Evolutionary conservation across 495 filamentous ascomycete species (phyloP), one percentile per base, ranked within the genome.

Genomic region (Aspergillus diversus): DNA sequence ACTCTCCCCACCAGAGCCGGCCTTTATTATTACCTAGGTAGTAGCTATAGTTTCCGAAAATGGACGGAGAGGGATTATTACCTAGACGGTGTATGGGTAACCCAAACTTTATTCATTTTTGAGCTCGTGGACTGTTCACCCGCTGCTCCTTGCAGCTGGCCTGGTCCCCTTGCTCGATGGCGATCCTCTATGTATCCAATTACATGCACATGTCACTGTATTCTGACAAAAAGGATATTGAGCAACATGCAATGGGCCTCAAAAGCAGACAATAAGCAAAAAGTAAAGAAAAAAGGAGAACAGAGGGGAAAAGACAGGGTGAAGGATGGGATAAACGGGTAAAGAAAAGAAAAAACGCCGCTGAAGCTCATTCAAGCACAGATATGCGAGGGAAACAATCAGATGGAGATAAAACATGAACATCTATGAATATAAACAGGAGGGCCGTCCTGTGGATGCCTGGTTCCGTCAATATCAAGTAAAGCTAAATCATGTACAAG

Each of bases 181-280:
- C 52, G 56, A 46, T 58, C 21, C 33, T 64, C 58, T 67, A 61
- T 60, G 35, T 60, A 59, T 64, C 48, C 47, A 56, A 66, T 59
- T 64, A 55, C 55, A 67, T 49, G 61, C 57, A 49, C 39, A 39
- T 61, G 57, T 61, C 34, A 51, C 39, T 54, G 17, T 50, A 43
- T 16, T 31, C 17, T n/a, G 39, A 43, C 31, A 35, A 15, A 54
- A 53, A 54, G 34, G 51, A 37, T 55, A 33, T 34, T 54, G 7
- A 61, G 35, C 12, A 47, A 34, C 55, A 64, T 68, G 65, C 53
- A 65, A 57, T 37, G 59, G 5, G n/a, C 61, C 49, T 57, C 60
- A 62, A 53, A 47, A 21, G 5, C 33, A 34, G 34, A 5, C 43
- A 57, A 43, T 15, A 56, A 49, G 43, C 31, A 42, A 59, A 53